Evolutionary conservation across 2,329 filamentous ascomycete species (phyloP).

Genomic region (Aspergillus sp.): DNA sequence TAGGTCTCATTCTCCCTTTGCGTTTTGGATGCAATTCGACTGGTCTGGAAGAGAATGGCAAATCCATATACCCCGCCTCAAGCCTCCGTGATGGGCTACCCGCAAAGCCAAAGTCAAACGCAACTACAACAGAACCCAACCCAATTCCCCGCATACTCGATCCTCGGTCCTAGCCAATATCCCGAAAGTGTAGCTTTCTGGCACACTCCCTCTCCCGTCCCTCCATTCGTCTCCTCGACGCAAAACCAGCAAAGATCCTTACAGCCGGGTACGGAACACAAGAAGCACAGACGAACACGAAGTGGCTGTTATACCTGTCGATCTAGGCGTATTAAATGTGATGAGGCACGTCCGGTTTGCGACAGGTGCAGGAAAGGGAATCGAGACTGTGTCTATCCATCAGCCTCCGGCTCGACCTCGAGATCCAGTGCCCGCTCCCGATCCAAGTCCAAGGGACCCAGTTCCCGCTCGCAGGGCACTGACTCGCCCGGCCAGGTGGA

Average conservation of each 20-base stretch:
- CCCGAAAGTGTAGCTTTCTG: slow-evolving; percentile 40
- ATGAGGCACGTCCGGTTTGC: slow-evolving; percentile 80
- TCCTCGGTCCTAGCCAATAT: slow-evolving; percentile 31
- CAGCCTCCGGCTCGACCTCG: slow-evolving; percentile 41
- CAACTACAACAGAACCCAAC: slow-evolving; percentile 16
- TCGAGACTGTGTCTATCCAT: slow-evolving; percentile 85
- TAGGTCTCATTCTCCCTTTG: slow-evolving; percentile 3
- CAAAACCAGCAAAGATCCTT: slow-evolving; percentile 26
- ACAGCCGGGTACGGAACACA: slow-evolving; percentile 52
- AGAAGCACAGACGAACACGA: slow-evolving; percentile 87
- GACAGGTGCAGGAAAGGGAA: slow-evolving; percentile 88
- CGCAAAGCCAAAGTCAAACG: slow-evolving; percentile 15
- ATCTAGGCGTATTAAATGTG: slow-evolving; percentile 85
- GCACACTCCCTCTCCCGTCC: slow-evolving; percentile 25
- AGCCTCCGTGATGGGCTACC: slow-evolving; percentile 21
- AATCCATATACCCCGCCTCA: slow-evolving; percentile 25
- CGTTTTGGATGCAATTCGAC: slow-evolving; percentile 13
- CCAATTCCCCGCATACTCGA: slow-evolving; percentile 25
- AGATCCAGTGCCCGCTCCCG: slow-evolving; percentile 36
- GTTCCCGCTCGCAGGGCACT: slow-evolving; percentile 37
- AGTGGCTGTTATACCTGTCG: slow-evolving; percentile 94
- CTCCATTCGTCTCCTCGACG: slow-evolving; percentile 9
- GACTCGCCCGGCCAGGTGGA: slow-evolving; percentile 48
- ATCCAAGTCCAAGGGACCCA: slow-evolving; percentile 36
- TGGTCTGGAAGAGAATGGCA: slow-evolving; percentile 19